These are phyloP conservation scores for Luvunga scandens DNA, from an alignment of 345 rosid species.

Conservation along the genomic window DNA sequence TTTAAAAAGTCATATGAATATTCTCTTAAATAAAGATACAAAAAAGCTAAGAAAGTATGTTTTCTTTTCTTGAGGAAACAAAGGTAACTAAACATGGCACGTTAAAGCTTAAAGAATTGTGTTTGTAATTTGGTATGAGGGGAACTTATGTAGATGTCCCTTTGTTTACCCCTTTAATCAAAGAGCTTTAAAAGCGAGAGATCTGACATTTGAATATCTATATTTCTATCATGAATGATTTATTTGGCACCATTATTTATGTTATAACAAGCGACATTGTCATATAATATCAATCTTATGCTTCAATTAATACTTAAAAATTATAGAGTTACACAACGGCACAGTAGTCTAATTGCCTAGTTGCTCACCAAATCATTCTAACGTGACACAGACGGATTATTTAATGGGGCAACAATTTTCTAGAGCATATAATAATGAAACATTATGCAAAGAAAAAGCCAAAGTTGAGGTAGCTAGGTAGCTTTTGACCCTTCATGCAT, in stretches of 20 bases:
- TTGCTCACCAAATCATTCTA: no score
- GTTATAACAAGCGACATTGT: no score
- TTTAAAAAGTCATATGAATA: background rate
- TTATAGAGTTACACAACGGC: no score
- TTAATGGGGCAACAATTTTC: background rate
- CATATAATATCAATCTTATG: no score
- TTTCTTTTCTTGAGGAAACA: conserved; percentile 26
- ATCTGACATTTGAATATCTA: background rate
- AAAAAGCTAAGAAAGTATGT: conserved; percentile 23
- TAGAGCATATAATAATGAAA: background rate
- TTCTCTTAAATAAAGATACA: conserved; percentile 7
- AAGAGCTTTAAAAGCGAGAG: background rate
- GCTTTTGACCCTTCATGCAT: conserved; percentile 28
- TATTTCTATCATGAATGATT: background rate
- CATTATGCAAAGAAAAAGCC: background rate
- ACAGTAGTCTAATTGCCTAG: no score
- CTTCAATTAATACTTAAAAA: no score
- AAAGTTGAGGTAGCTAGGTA: conserved; percentile 12
- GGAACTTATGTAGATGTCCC: conserved; percentile 27
- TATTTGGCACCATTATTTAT: no score
- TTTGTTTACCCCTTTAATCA: conserved; percentile 32
- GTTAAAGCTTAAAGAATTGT: conserved; percentile 21
- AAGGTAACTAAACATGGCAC: conserved; percentile 28
- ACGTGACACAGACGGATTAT: no score
- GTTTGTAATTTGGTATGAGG: conserved; percentile 4